Percentiles rank a stretch among this genome's conserved stretches.
phyloP scores from a whole-genome alignment of 2,329 filamentous ascomycete species.

The Alternaria gaisen region DNA sequence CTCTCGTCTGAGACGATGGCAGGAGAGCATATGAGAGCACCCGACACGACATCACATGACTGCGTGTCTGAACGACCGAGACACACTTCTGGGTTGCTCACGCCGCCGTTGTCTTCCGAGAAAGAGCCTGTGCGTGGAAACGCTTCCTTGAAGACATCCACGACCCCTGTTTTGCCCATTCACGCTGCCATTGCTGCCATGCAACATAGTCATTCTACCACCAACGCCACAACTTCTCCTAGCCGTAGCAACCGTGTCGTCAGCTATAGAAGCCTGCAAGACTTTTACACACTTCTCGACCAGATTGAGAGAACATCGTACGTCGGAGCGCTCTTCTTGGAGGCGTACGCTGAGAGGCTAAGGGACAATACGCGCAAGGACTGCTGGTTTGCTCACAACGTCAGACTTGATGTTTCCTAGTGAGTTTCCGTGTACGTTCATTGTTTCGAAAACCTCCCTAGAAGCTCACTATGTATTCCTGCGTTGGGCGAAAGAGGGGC shows the following conservation, averaged over 20 bases:
- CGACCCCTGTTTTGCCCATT: background rate
- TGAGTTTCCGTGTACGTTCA: no score
- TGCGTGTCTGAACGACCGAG: background rate
- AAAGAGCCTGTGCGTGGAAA: background rate
- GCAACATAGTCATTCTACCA: background rate
- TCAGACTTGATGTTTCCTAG: constrained; percentile 15
- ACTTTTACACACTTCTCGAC: constrained; percentile 41
- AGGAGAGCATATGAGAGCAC: background rate
- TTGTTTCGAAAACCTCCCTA: background rate
- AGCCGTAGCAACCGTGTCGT: background rate
- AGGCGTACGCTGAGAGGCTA: constrained; percentile 31
- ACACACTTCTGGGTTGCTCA: background rate
- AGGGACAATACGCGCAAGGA: constrained; percentile 31
- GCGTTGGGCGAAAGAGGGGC: background rate
- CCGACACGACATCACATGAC: constrained; percentile 24
- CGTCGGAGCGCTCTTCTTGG: constrained; percentile 19
- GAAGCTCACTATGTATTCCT: background rate
- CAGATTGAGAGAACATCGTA: constrained; percentile 31
- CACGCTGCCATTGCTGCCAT: background rate
- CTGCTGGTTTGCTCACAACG: constrained; percentile 36
- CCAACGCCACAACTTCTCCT: background rate
- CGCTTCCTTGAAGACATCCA: background rate
- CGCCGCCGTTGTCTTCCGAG: background rate
- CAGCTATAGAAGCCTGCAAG: constrained; percentile 34
- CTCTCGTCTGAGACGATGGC: background rate